phyloP scores from a whole-genome alignment of 2,329 filamentous ascomycete species.

The Tetracladium maxilliforme region DNA sequence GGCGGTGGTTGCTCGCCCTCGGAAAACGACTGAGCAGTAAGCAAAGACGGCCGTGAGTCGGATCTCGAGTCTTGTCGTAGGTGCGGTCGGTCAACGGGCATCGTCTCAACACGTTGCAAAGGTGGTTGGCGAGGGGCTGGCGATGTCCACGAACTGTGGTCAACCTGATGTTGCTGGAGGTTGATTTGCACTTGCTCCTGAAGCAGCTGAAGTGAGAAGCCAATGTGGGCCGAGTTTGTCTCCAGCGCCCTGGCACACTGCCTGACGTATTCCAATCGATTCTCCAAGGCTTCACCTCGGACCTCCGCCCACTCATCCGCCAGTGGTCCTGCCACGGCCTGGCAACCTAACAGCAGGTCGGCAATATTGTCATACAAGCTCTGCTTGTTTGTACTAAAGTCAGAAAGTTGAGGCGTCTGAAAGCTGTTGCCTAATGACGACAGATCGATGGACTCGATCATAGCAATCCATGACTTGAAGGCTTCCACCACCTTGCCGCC shows the following conservation, averaged over 20 bases:
- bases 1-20: conserved; percentile 34
- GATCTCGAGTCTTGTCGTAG: conserved; percentile 38
- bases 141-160: conserved; percentile 14
- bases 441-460: conserved; percentile 85
- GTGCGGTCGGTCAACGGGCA: conserved; percentile 39
- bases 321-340: conserved; percentile 80
- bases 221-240: conserved; percentile 73
- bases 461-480: conserved; percentile 79
- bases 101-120: conserved; percentile 40
- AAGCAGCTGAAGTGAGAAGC: conserved; percentile 74
- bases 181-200: conserved; percentile 62
- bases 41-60: conserved; percentile 7
- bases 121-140: conserved; percentile 28
- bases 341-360: conserved; percentile 75
- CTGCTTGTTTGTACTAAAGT: conserved; percentile 86
- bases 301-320: conserved; percentile 92
- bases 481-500: conserved; percentile 72
- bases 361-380: conserved; percentile 86
- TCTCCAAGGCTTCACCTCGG: conserved; percentile 80
- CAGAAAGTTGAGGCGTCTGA: conserved; percentile 71
- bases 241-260: conserved; percentile 69
- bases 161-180: conserved; percentile 28
- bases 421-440: conserved; percentile 63
- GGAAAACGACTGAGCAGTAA: conserved; percentile 44
- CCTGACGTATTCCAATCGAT: conserved; percentile 67